Base-by-base conservation (phyloP, 306 rosid genomes). In the Vachellia pachyceras region DNA sequence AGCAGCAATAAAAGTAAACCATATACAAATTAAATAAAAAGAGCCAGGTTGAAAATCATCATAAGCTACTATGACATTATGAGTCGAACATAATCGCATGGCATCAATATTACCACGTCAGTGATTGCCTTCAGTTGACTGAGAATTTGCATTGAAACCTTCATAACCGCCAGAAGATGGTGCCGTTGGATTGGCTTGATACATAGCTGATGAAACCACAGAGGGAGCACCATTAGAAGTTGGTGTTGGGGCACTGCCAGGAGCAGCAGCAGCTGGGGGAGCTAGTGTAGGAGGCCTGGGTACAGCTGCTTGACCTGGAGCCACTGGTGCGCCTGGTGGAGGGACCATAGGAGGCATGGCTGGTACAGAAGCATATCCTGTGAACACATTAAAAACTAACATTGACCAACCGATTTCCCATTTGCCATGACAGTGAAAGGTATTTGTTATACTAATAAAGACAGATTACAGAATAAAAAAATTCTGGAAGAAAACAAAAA, bases 191-290 rank as follows among this genome's bases (percentile, higher is more conserved):
- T 82, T 87, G 47, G 88, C 55, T 67, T 84, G 90, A 80, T 82
- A 87, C 83, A 87, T 76, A 25, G 83, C 77, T 68, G 85, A 52
- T 52, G 90, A 69, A 14, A 69, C 84, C 80, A 79, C 65, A 37
- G 86, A 29, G 22, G 90, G 85, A 72, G 88, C 80, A 66, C 88
- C 90, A 73, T 84, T 87, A 42, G 88, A 79, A 82, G 86, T 64
- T 35, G 83, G 79, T 20, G 86, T 4, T 41, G 76, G 65, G 79
- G 88, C 55, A 76, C 85, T 84, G 54, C 90, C 86, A 7, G 85
- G 88, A 79, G 44, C 83, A 65, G 78, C n/a, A 49, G 88, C 78
- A 37, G 86, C 79, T 13, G 86, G 86, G 29, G 86, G 86, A 73
- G 86, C 84, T 63, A 84, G 70, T 3, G 83, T 67, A 61, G 90